Evolutionary conservation across 768 basidiomycete genomes (phyloP), one percentile per base, ranked within the genome.

Genomic region (Termitomyces sp.): DNA sequence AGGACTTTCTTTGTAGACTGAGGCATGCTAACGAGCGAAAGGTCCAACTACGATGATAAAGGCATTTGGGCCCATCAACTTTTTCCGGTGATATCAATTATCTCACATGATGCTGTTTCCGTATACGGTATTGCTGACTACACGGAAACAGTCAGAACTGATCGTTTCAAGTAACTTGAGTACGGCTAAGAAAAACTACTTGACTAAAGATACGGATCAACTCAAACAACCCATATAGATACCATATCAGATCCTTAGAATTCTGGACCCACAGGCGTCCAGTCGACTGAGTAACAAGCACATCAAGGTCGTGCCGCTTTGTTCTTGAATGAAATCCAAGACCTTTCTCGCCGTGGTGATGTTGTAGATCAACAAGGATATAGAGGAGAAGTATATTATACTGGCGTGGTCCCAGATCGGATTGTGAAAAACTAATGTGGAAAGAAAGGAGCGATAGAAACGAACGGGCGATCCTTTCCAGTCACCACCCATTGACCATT

Each of bases 1-100:
- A 87, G 73, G 42, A 92, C 75, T 27, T 73, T 59, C 44, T 70
- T 72, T 0, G 78, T 64, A 20, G 58, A 55, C 43, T 60, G 51
- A 18, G 61, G 26, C 63, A 67, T 67, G 46, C 41, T 56, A 46
- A 42, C 49, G 49, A 50, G 24, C 5, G 56, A 41, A n/a, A n/a
- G n/a, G n/a, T n/a, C n/a, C n/a, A n/a, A 44, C 53, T 54, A 27
- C 20, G 47, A 31, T 42, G 48, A 31, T 37, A 49, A 39, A 37
- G 22, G 31, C 46, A 32, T 22, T 36, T 51, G 24, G 24, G 36
- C 57, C 51, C 53, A 18, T 52, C 60, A 58, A 55, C 60, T 55
- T 58, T 52, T 55, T 52, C 52, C 16, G 37, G 55, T 57, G 51
- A 57, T 48, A 37, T 51, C 34, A 37, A 37, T 36, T 22, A 50